Evolutionary conservation across 2,329 filamentous ascomycete species (phyloP).

Genomic region (Pezicula carpinea): DNA sequence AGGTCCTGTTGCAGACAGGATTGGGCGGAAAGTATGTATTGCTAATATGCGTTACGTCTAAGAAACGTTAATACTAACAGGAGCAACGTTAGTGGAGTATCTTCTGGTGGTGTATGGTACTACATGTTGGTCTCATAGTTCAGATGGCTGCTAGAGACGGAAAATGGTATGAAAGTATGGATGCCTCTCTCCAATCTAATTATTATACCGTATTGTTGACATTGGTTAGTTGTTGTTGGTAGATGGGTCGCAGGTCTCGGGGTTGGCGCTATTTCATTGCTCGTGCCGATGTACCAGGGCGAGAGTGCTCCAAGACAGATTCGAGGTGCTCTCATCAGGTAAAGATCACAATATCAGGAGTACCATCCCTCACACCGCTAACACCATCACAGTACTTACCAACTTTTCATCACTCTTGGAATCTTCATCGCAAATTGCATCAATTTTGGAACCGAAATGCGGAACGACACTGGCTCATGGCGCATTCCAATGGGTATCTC

Average conservation of each 20-base stretch:
- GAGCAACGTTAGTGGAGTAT: slow-evolving; percentile 43
- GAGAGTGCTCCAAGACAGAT: slow-evolving; percentile 58
- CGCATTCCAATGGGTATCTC: slow-evolving; percentile 54
- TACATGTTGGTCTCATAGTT: slow-evolving; percentile 59
- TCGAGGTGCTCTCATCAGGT: slow-evolving; percentile 51
- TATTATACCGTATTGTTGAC: not conserved
- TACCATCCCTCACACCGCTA: slow-evolving; percentile 41
- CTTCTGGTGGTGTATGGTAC: slow-evolving; percentile 44
- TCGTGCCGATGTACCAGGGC: slow-evolving; percentile 62
- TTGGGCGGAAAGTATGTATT: slow-evolving; percentile 43
- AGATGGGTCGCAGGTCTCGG: slow-evolving; percentile 63
- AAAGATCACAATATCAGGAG: not conserved
- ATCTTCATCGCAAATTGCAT: slow-evolving; percentile 53
- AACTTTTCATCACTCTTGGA: slow-evolving; percentile 67
- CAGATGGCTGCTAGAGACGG: slow-evolving; percentile 46
- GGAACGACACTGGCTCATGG: slow-evolving; percentile 45
- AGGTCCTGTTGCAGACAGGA: slow-evolving; percentile 59
- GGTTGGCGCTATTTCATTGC: slow-evolving; percentile 57
- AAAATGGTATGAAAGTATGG: slow-evolving; percentile 3
- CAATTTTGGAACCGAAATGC: slow-evolving; percentile 41
- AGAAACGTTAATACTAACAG: too few relatives aligned
- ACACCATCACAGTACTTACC: slow-evolving; percentile 42
- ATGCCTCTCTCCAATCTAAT: not conserved
- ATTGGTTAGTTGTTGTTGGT: slow-evolving; percentile 43
- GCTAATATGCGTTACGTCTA: too few relatives aligned